These are phyloP conservation scores for Coemansia erecta DNA, from an alignment of 192 early-diverging fungal species.

Conservation along the genomic window DNA sequence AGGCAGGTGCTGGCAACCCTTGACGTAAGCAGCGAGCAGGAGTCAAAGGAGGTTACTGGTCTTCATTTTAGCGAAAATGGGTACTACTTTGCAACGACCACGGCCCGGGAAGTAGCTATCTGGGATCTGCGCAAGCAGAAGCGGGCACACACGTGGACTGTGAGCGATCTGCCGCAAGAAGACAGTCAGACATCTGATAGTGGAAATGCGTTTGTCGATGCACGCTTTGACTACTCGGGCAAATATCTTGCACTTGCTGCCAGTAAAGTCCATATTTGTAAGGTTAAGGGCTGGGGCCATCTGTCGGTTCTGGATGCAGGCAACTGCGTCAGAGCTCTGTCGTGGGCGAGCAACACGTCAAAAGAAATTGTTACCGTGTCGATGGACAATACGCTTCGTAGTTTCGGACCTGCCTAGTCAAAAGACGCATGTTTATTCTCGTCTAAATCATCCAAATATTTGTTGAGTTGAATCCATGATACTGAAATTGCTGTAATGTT, in stretches of 20 bases:
- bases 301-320: slow-evolving; percentile 8
- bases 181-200: background rate
- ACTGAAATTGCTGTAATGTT: background rate
- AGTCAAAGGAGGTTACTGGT: slow-evolving; percentile 52
- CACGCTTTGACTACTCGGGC: slow-evolving; percentile 76
- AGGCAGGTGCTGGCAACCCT: slow-evolving; percentile 56
- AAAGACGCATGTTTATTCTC: no score
- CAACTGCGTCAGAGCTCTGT: background rate
- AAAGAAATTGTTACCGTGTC: slow-evolving; percentile 13
- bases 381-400: slow-evolving; percentile 20
- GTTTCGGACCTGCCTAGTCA: slow-evolving; percentile 8
- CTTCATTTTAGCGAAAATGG: slow-evolving; percentile 93
- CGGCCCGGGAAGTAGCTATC: slow-evolving; percentile 70
- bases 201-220: slow-evolving; percentile 17
- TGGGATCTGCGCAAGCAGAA: slow-evolving; percentile 94
- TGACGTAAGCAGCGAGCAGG: slow-evolving; percentile 17
- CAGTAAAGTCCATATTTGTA: slow-evolving; percentile 60
- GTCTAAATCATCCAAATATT: no score
- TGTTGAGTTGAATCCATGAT: no score
- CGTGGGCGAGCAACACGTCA: slow-evolving; percentile 12
- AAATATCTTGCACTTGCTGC: slow-evolving; percentile 80
- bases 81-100: slow-evolving; percentile 82
- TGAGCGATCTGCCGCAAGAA: slow-evolving; percentile 10
- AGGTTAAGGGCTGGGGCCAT: slow-evolving; percentile 65
- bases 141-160: slow-evolving; percentile 35